Evolutionary conservation across 306 rosid species (phyloP).

Genomic region (Cotoneaster glaucophyllus): DNA sequence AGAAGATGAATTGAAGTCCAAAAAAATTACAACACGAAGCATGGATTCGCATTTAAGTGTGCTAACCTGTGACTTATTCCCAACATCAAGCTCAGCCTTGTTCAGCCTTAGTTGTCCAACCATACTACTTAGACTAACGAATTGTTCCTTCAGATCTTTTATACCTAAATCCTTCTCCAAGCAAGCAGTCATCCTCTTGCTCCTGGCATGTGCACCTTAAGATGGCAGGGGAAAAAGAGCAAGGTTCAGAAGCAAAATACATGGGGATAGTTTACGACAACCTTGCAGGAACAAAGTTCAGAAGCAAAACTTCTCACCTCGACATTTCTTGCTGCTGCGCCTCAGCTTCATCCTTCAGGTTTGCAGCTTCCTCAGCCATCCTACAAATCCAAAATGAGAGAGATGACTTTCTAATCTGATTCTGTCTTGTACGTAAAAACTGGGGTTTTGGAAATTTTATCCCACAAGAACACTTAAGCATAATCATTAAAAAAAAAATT

Average conservation of each 20-base stretch:
- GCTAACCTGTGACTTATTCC: slow-evolving; percentile 52
- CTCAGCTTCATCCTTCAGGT: slow-evolving; percentile 67
- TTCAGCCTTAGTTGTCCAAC: slow-evolving; percentile 52
- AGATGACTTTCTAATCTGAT: neutral
- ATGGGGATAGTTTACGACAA: slow-evolving; percentile 1
- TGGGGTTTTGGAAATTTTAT: neutral
- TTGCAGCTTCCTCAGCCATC: slow-evolving; percentile 66
- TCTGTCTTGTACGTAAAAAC: neutral
- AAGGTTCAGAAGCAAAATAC: neutral
- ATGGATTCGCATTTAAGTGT: slow-evolving; percentile 10
- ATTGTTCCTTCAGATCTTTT: slow-evolving; percentile 62
- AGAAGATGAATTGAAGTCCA: neutral
- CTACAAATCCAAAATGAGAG: slow-evolving; percentile 38
- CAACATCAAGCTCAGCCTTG: slow-evolving; percentile 36
- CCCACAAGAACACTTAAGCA: neutral
- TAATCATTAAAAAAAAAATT: neutral
- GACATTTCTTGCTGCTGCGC: slow-evolving; percentile 43
- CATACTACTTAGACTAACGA: slow-evolving; percentile 41
- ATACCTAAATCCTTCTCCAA: slow-evolving; percentile 45
- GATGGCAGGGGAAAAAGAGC: slow-evolving; percentile 18
- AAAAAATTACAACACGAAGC: neutral
- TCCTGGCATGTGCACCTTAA: slow-evolving; percentile 46
- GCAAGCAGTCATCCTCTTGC: slow-evolving; percentile 35
- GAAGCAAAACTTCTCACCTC: slow-evolving; percentile 37
- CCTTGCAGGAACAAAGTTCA: slow-evolving; percentile 1